A percentile compares a stretch with the other conserved stretches of the same genome.
phyloP scores from a whole-genome alignment of 768 basidiomycete species.

The Mycena rosella region DNA sequence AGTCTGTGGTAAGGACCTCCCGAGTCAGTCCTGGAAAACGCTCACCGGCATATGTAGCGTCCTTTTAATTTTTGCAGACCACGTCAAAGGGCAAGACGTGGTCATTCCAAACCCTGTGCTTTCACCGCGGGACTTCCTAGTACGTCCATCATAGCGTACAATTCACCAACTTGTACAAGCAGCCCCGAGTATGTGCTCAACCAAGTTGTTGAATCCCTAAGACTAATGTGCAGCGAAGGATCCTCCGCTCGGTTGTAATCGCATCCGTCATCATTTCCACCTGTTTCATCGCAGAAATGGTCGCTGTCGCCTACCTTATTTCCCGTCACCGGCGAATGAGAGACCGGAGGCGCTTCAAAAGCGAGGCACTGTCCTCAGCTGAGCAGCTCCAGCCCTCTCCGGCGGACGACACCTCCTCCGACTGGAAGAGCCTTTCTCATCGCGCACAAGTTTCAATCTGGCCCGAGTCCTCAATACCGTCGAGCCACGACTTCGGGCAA shows the following conservation, averaged over 20 bases:
- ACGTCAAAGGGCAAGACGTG: neutral
- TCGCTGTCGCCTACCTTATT: constrained; percentile 1
- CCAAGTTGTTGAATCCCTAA: neutral
- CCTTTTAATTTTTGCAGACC: neutral
- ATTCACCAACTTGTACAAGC: neutral
- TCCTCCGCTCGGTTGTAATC: neutral
- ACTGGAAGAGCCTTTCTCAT: neutral
- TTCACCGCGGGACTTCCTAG: too few relatives aligned
- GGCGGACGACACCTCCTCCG: neutral
- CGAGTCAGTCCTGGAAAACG: too few relatives aligned
- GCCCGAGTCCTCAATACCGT: neutral
- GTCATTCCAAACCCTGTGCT: neutral
- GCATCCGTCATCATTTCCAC: neutral
- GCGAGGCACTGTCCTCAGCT: neutral
- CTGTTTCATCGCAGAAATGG: constrained; percentile 11
- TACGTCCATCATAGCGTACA: neutral
- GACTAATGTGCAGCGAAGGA: neutral
- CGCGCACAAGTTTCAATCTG: neutral
- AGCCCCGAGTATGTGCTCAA: neutral
- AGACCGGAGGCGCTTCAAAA: neutral
- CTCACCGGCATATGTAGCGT: neutral
- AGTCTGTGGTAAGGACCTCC: neutral
- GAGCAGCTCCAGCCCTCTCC: neutral
- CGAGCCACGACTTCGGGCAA: neutral
- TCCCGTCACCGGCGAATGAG: neutral